Conservation (phyloP, 495 filamentous ascomycete genomes). For the Neurospora sp. region DNA sequence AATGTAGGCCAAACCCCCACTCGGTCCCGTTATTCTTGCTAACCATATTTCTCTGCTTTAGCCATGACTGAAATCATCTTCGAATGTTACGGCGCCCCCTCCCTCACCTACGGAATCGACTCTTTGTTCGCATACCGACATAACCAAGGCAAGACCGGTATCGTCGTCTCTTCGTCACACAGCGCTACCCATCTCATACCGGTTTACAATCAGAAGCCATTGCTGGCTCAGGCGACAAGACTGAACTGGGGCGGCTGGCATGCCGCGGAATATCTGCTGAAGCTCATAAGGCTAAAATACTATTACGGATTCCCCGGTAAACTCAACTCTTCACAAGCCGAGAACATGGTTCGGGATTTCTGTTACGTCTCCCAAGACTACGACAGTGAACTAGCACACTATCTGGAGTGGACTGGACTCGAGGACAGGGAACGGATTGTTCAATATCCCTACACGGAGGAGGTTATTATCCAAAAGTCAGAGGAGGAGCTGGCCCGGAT, state of each 20-base stretch:
- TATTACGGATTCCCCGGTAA: slow-evolving; percentile 70
- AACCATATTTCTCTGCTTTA: slow-evolving; percentile 20
- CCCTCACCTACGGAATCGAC: slow-evolving; percentile 87
- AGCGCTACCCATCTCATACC: slow-evolving; percentile 95
- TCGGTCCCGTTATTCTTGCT: background rate
- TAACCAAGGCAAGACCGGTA: slow-evolving; percentile 77
- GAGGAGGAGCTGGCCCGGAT: slow-evolving; percentile 83
- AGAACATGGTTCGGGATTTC: slow-evolving; percentile 77
- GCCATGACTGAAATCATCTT: slow-evolving; percentile 96
- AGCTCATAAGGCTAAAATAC: slow-evolving; percentile 88
- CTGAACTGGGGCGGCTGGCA: slow-evolving; percentile 94
- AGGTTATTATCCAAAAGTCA: slow-evolving; percentile 75
- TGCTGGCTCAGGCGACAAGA: slow-evolving; percentile 73
- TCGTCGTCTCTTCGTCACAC: slow-evolving; percentile 85
- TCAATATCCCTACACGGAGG: slow-evolving; percentile 89
- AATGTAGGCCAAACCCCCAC: slow-evolving; percentile 46
- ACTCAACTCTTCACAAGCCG: slow-evolving; percentile 73
- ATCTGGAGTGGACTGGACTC: slow-evolving; percentile 77
- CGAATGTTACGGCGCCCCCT: slow-evolving; percentile 84
- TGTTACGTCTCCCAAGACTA: slow-evolving; percentile 84
- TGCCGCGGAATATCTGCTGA: slow-evolving; percentile 77
- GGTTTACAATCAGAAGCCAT: slow-evolving; percentile 71
- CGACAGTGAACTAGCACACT: slow-evolving; percentile 59
- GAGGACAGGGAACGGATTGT: slow-evolving; percentile 82
- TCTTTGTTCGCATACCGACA: slow-evolving; percentile 90